phyloP scores from a whole-genome alignment of 1,139 yeast species.

The Zhuliangozyma blackwelliae region DNA sequence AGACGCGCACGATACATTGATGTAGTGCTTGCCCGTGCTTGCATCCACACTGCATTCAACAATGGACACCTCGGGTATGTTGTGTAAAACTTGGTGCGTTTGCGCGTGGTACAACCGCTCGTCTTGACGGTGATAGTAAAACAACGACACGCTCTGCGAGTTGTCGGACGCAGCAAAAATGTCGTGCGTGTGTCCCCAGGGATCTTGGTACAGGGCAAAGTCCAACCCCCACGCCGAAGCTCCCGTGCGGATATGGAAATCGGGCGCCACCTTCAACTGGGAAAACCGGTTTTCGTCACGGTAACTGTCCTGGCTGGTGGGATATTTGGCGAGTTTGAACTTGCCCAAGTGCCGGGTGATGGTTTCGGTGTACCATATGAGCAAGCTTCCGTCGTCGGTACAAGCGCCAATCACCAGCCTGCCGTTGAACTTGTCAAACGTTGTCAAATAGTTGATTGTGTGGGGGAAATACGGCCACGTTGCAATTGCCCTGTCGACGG shows the following conservation, averaged over 20 bases:
- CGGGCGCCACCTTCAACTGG: constrained; percentile 26
- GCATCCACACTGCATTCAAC: constrained; percentile 3
- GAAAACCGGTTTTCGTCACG: constrained; percentile 9
- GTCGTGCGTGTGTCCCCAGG: constrained; percentile 23
- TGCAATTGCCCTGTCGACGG: constrained; percentile 34
- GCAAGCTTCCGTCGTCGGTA: constrained; percentile 53
- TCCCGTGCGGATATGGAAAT: constrained; percentile 31
- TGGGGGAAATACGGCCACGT: constrained; percentile 56
- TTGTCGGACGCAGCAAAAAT: constrained; percentile 57
- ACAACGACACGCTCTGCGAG: constrained; percentile 42
- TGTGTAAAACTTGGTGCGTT: constrained; percentile 47
- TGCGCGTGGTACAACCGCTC: constrained; percentile 27
- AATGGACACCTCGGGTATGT: constrained; percentile 53
- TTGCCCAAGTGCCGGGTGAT: constrained; percentile 18
- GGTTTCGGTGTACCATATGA: constrained; percentile 38
- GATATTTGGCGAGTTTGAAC: constrained; percentile 3
- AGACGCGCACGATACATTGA: constrained; percentile 37
- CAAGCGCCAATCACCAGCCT: constrained; percentile 43
- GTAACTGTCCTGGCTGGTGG: neutral
- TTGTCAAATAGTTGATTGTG: constrained; percentile 45
- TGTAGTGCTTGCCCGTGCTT: constrained; percentile 14
- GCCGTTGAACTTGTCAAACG: constrained; percentile 21
- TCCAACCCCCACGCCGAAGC: constrained; percentile 70
- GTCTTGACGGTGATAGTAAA: constrained; percentile 28
- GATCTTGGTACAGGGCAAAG: constrained; percentile 19